Percentiles rank a stretch among this genome's conserved stretches.
These are phyloP conservation scores for Volvox reticuliferus DNA, from an alignment of 139 green algal genomes.

Conservation along the genomic window DNA sequence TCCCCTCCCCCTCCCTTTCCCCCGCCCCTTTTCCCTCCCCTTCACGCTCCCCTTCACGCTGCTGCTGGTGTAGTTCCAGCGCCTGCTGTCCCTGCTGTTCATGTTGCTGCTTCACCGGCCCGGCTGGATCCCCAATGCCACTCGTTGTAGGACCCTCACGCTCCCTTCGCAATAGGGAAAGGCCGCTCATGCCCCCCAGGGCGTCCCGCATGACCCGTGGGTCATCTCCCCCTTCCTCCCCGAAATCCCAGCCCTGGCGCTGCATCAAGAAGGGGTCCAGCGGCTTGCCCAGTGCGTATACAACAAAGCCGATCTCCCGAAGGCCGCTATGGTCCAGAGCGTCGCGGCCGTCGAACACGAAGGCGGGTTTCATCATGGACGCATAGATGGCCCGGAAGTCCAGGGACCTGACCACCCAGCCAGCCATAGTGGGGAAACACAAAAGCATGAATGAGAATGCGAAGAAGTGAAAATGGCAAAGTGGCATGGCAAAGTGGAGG, in stretches of 20 bases:
- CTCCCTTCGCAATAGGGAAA: background rate
- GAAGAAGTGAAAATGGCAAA: too few relatives aligned
- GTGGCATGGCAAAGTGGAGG: too few relatives aligned
- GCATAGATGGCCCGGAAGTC: slow-evolving; percentile 77
- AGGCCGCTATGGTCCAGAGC: slow-evolving; percentile 87
- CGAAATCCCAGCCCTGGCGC: slow-evolving; percentile 23
- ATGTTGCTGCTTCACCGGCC: background rate
- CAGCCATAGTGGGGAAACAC: too few relatives aligned
- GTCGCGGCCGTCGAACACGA: slow-evolving; percentile 95
- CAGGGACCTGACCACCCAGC: slow-evolving; percentile 74
- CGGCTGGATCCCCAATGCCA: background rate
- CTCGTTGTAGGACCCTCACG: background rate
- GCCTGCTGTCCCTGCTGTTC: background rate
- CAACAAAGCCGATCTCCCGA: slow-evolving; percentile 92
- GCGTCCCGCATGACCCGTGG: background rate
- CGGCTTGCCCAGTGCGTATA: slow-evolving; percentile 95
- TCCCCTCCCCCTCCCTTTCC: background rate
- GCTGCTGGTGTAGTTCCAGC: background rate
- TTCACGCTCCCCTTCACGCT: background rate
- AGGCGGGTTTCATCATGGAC: slow-evolving; percentile 94
- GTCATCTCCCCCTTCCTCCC: background rate
- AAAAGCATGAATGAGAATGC: too few relatives aligned
- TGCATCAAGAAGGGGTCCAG: slow-evolving; percentile 90
- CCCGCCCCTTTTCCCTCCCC: background rate
- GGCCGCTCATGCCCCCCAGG: background rate